Conservation (phyloP, 257 asterid species). For the Orobanche coerulescens region DNA sequence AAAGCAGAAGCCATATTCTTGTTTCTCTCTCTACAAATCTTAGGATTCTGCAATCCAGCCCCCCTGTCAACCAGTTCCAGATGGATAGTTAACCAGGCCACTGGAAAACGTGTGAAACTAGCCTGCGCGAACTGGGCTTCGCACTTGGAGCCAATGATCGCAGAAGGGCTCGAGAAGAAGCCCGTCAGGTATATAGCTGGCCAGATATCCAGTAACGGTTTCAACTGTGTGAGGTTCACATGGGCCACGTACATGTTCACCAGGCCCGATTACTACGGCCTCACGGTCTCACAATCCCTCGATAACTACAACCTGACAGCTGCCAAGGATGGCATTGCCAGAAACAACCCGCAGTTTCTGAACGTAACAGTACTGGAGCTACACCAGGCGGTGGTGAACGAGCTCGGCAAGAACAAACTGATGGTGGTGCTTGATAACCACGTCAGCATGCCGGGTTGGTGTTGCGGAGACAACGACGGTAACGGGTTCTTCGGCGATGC, state of each 20-base stretch:
- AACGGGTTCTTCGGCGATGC: conserved; percentile 70
- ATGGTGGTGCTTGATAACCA: conserved; percentile 75
- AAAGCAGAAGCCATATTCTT: conserved; percentile 1
- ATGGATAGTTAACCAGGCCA: conserved; percentile 40
- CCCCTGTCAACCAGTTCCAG: conserved; percentile 48
- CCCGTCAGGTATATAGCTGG: conserved; percentile 27
- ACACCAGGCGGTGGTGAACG: conserved; percentile 44
- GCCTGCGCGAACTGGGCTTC: conserved; percentile 52
- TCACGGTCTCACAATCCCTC: conserved; percentile 36
- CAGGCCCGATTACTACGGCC: conserved; percentile 28
- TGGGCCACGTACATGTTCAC: conserved; percentile 67
- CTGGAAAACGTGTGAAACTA: conserved; percentile 50
- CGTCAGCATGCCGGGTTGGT: conserved; percentile 60
- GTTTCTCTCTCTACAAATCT: conserved; percentile 13
- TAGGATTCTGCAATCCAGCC: conserved; percentile 21
- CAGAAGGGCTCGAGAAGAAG: conserved; percentile 58
- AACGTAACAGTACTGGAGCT: conserved; percentile 32
- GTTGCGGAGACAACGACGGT: conserved; percentile 48
- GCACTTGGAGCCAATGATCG: conserved; percentile 50
- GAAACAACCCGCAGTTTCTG: conserved; percentile 42
- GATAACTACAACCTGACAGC: conserved; percentile 28
- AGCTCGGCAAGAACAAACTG: conserved; percentile 35
- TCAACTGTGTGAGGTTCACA: conserved; percentile 69
- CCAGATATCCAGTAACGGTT: conserved; percentile 33
- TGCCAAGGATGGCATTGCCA: conserved; percentile 35